Percentiles rank a stretch among this genome's conserved stretches.
These are phyloP conservation scores for Parsonsia alboflavescens DNA, from an alignment of 257 asterid species.

Conservation along the genomic window DNA sequence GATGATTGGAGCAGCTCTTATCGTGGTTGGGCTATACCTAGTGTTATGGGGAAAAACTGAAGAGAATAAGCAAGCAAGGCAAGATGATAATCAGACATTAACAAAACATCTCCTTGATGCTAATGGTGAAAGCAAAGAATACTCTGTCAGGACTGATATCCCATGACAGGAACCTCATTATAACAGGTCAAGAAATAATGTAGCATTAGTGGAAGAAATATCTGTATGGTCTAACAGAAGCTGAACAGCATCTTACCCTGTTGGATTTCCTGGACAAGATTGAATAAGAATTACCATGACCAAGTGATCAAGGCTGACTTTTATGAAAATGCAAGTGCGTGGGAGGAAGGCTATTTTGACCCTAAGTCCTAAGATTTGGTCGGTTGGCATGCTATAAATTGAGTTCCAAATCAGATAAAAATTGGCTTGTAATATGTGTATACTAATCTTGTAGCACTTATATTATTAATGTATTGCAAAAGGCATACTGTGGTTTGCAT, in stretches of 20 bases:
- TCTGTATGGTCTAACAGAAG: constrained; percentile 21
- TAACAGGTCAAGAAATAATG: not conserved
- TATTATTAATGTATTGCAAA: not conserved
- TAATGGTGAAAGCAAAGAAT: constrained; percentile 29
- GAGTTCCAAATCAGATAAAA: not conserved
- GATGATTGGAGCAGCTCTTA: constrained; percentile 63
- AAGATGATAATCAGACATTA: constrained; percentile 41
- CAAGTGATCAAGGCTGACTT: constrained; percentile 17
- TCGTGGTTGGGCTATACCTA: constrained; percentile 63
- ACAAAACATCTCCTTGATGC: constrained; percentile 52
- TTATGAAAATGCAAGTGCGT: not conserved
- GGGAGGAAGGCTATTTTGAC: not conserved
- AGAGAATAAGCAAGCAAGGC: constrained; percentile 43
- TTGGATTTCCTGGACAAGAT: constrained; percentile 15
- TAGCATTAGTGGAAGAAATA: constrained; percentile 10
- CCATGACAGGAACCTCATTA: constrained; percentile 21
- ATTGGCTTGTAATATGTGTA: not conserved
- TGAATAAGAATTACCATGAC: constrained; percentile 11
- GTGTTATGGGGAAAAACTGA: constrained; percentile 80
- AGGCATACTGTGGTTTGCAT: not conserved
- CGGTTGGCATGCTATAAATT: constrained; percentile 5
- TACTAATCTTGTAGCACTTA: not conserved
- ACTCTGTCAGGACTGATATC: constrained; percentile 34
- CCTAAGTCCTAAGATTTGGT: not conserved
- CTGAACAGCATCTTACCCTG: constrained; percentile 23